These are phyloP conservation scores for Lumnitzera littorea DNA, from an alignment of 345 rosid species.

Conservation along the genomic window DNA sequence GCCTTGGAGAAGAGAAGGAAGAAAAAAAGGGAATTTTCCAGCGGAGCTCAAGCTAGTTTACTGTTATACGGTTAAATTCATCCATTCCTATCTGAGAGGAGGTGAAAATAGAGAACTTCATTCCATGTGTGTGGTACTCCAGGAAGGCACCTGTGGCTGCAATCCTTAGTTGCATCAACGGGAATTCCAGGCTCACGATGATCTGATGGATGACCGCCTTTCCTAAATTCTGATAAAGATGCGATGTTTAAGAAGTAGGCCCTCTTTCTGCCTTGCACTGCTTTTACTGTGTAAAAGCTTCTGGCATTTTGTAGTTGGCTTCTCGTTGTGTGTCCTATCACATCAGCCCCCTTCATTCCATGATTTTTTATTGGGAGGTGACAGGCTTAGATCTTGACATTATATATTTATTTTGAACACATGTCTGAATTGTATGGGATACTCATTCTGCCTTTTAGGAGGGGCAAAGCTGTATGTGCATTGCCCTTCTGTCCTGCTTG, in stretches of 20 bases:
- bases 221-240: constrained; percentile 5
- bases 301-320: not conserved
- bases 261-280: constrained; percentile 1
- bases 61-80: constrained; percentile 10
- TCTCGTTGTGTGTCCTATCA: not conserved
- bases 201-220: constrained; percentile 52
- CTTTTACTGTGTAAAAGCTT: not conserved
- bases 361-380: not conserved
- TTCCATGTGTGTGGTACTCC: constrained; percentile 81
- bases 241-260: constrained; percentile 5
- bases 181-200: constrained; percentile 51
- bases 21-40: too few species aligned
- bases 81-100: constrained; percentile 34
- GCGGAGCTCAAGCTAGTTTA: too few species aligned
- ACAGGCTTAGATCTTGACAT: not conserved
- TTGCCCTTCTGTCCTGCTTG: too few species aligned
- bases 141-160: constrained; percentile 84
- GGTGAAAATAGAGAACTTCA: constrained; percentile 61
- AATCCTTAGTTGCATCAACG: constrained; percentile 63
- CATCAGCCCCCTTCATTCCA: not conserved
- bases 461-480: too few species aligned
- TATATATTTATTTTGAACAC: too few species aligned
- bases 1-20: constrained; percentile 5
- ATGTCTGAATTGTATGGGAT: too few species aligned
- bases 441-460: too few species aligned